These are phyloP conservation scores for Alternaria triticina DNA, from an alignment of 2,329 filamentous ascomycete species.

Conservation along the genomic window DNA sequence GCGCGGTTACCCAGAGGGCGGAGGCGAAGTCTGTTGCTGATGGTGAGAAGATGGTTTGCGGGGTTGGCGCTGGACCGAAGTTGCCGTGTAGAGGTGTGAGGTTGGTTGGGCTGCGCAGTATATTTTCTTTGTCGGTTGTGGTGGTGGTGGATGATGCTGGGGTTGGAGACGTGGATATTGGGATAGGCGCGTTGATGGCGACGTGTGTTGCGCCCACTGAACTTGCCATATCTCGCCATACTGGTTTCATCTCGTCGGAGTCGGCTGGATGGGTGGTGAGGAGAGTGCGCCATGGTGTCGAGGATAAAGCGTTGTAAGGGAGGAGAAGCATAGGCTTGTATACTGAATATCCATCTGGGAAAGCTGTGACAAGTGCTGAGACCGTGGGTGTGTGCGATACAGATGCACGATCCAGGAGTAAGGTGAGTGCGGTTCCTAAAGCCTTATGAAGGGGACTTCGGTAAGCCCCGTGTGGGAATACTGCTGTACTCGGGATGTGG, in stretches of 20 bases:
- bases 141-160: background rate
- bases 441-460: conserved; percentile 33
- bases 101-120: conserved; percentile 74
- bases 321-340: conserved; percentile 66
- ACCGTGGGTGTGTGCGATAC: conserved; percentile 19
- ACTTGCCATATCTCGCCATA: conserved; percentile 38
- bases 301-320: conserved; percentile 54
- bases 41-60: conserved; percentile 28
- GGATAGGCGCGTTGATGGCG: conserved; percentile 65
- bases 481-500: background rate
- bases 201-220: conserved; percentile 61
- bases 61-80: conserved; percentile 65
- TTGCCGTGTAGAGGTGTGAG: conserved; percentile 74
- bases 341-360: conserved; percentile 57
- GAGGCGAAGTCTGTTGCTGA: conserved; percentile 62
- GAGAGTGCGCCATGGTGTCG: conserved; percentile 42
- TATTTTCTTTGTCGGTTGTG: conserved; percentile 59
- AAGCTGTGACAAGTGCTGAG: conserved; percentile 22
- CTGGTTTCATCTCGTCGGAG: conserved; percentile 32
- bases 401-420: conserved; percentile 20
- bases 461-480: background rate
- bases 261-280: conserved; percentile 29
- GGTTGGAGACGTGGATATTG: conserved; percentile 27
- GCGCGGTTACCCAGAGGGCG: conserved; percentile 80
- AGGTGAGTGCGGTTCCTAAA: conserved; percentile 20